Evolutionary conservation across 345 rosid species (phyloP).

Genomic region (Physaria fendleri): DNA sequence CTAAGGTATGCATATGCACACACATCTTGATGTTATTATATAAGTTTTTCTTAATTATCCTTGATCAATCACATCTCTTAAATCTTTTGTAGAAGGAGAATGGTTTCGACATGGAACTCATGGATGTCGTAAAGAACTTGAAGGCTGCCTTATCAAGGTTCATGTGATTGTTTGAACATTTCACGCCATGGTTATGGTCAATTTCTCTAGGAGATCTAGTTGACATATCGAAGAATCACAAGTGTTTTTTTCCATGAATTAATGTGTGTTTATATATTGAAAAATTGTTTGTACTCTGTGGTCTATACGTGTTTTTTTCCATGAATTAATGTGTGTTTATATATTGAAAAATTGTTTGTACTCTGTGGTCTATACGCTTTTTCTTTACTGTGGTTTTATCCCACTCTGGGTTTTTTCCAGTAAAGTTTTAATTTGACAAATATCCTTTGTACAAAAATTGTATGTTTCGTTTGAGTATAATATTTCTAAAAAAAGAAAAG

Average conservation of each 20-base stretch:
- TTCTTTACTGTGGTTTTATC: too few relatives aligned
- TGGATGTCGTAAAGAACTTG: conserved; percentile 65
- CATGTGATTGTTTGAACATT: conserved; percentile 32
- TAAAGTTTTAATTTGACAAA: too few relatives aligned
- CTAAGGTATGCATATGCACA: conserved; percentile 89
- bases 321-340: too few relatives aligned
- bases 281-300: too few relatives aligned
- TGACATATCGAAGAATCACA: background rate
- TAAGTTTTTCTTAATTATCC: background rate
- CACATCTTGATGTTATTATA: background rate
- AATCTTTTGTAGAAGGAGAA: conserved; percentile 53
- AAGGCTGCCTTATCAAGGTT: conserved; percentile 40
- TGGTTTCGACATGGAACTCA: conserved; percentile 53
- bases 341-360: background rate
- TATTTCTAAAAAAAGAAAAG: too few relatives aligned
- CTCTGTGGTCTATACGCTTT: too few relatives aligned
- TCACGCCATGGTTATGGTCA: background rate
- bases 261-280: background rate
- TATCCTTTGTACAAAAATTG: too few relatives aligned
- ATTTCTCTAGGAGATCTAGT: background rate
- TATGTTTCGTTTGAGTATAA: too few relatives aligned
- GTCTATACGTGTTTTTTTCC: too few relatives aligned
- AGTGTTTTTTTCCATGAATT: too few relatives aligned
- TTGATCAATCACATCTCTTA: background rate
- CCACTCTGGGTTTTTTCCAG: too few relatives aligned